Conservation (phyloP, 1,139 yeast genomes). For the Saccharomyces hybrid region DNA sequence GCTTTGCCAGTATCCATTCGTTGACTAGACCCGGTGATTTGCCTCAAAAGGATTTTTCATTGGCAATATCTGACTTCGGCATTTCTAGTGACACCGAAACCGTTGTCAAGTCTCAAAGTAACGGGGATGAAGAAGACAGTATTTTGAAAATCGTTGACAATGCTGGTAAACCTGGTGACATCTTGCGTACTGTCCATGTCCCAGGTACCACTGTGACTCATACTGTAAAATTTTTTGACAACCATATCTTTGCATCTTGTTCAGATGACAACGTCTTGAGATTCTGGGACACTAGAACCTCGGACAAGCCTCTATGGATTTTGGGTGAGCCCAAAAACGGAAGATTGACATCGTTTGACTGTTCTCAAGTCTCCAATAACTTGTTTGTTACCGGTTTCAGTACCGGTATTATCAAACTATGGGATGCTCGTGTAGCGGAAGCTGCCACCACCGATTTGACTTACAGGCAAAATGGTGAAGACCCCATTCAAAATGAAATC, state of each 20-base stretch:
- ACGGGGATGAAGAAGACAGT: slow-evolving; percentile 22
- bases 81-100: slow-evolving; percentile 22
- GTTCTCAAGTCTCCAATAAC: slow-evolving; percentile 23
- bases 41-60: neutral
- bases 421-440: slow-evolving; percentile 30
- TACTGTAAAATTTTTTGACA: slow-evolving; percentile 27
- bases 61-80: slow-evolving; percentile 24
- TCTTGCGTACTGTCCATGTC: slow-evolving; percentile 21
- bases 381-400: slow-evolving; percentile 29
- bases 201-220: slow-evolving; percentile 26
- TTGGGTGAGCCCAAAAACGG: slow-evolving; percentile 24
- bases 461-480: slow-evolving; percentile 23
- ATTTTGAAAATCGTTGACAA: slow-evolving; percentile 27
- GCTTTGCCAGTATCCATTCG: slow-evolving; percentile 25
- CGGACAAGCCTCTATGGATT: slow-evolving; percentile 20
- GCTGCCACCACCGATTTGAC: slow-evolving; percentile 21
- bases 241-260: slow-evolving; percentile 27
- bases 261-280: slow-evolving; percentile 27
- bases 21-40: slow-evolving; percentile 15
- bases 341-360: slow-evolving; percentile 22
- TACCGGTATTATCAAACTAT: slow-evolving; percentile 28
- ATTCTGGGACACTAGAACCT: slow-evolving; percentile 29
- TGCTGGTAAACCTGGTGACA: slow-evolving; percentile 25
- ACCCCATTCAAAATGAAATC: slow-evolving; percentile 24
- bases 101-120: slow-evolving; percentile 26